Percentiles rank a stretch among this genome's conserved stretches.
Conservation (phyloP, 352 stramenopile genomes). For the Phytophthora agathidicida region DNA sequence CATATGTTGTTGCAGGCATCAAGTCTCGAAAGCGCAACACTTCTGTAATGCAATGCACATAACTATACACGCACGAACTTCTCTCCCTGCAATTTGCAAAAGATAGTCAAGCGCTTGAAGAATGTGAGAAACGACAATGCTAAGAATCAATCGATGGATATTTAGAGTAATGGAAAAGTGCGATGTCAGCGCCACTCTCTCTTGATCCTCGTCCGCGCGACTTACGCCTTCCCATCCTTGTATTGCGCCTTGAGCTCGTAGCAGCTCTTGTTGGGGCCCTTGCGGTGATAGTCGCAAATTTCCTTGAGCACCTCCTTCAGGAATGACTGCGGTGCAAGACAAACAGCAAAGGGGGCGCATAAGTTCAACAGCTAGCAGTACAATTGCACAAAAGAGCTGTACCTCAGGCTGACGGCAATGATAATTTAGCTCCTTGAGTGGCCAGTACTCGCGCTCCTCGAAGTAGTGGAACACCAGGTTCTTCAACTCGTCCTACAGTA, state of each 20-base stretch:
- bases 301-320: slow-evolving; percentile 90
- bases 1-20: no score
- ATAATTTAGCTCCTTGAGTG: slow-evolving; percentile 90
- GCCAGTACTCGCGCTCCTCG: slow-evolving; percentile 87
- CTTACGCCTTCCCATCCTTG: slow-evolving; percentile 71
- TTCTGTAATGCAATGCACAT: no score
- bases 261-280: slow-evolving; percentile 90
- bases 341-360: not conserved
- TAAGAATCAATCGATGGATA: not conserved
- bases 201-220: not conserved
- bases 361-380: not conserved
- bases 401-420: slow-evolving; percentile 90
- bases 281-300: slow-evolving; percentile 90
- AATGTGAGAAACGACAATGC: no score
- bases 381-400: not conserved
- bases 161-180: no score
- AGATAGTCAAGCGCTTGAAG: no score
- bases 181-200: not conserved
- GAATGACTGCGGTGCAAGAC: slow-evolving; percentile 59
- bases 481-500: slow-evolving; percentile 81
- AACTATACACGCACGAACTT: no score
- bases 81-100: no score
- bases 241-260: slow-evolving; percentile 91
- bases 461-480: slow-evolving; percentile 90
- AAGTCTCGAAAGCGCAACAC: no score